Percentiles rank a stretch among this genome's conserved stretches.
Conservation (phyloP, 768 basidiomycete species). For the Termitomyces heimii region DNA sequence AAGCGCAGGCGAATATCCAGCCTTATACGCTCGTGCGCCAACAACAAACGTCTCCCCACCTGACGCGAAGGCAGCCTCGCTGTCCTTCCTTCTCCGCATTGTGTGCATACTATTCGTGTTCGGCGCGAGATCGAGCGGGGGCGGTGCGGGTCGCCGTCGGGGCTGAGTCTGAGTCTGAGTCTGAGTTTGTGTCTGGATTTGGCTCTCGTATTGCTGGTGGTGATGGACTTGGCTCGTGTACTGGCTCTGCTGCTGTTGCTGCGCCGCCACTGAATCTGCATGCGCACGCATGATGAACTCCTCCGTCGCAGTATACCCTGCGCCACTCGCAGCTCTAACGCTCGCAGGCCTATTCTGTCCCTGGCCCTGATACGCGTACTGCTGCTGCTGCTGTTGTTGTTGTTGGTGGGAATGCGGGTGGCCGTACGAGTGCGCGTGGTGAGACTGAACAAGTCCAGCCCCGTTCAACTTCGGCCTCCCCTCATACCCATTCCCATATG, state of each 20-base stretch:
- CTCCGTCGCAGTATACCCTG: constrained; percentile 66
- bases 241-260: constrained; percentile 5
- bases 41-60: constrained; percentile 3
- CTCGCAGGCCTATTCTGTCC: not conserved
- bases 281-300: constrained; percentile 61
- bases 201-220: not conserved
- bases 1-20: constrained; percentile 15
- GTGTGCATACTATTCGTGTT: not conserved
- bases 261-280: constrained; percentile 15
- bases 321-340: constrained; percentile 24
- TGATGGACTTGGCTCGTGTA: not conserved
- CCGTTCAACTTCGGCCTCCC: not conserved
- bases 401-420: not conserved
- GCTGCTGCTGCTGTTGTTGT: not conserved
- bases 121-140: constrained; percentile 26
- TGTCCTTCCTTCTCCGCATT: constrained; percentile 14
- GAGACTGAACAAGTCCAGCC: not conserved
- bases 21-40: constrained; percentile 24
- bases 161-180: constrained; percentile 9
- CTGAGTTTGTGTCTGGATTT: not conserved
- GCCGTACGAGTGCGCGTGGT: not conserved
- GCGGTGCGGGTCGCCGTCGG: constrained; percentile 23
- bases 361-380: not conserved
- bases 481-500: not conserved
- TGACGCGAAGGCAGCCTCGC: constrained; percentile 3